Conservation (phyloP, 2,329 filamentous ascomycete species). For the Plectosphaerella cucumerina region DNA sequence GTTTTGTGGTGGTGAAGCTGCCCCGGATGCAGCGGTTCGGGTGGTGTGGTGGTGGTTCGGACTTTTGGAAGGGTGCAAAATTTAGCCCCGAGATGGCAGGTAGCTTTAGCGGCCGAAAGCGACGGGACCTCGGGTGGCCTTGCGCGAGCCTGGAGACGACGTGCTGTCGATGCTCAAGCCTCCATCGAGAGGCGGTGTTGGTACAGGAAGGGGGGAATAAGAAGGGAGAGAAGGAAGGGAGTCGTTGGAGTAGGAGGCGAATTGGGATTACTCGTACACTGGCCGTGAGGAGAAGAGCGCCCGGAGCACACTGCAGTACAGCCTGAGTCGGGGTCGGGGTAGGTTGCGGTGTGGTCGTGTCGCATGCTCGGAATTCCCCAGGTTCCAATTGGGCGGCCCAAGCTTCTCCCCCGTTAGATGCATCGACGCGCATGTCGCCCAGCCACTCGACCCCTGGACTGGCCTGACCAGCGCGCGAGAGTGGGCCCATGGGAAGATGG, state of each 20-base stretch:
- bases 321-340: too few species aligned
- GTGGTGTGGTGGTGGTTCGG: not conserved
- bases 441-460: not conserved
- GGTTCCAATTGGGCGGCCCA: not conserved
- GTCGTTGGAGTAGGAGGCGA: not conserved
- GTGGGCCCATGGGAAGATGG: too few species aligned
- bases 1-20: not conserved
- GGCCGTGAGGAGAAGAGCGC: conserved; percentile 3
- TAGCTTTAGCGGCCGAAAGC: not conserved
- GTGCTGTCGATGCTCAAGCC: not conserved
- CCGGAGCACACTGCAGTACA: too few species aligned
- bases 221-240: not conserved
- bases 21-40: not conserved
- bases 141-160: not conserved
- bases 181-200: not conserved
- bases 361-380: not conserved
- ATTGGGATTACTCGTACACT: not conserved
- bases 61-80: not conserved
- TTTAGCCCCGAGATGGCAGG: not conserved
- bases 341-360: not conserved
- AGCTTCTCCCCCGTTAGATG: not conserved
- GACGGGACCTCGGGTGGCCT: not conserved
- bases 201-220: not conserved
- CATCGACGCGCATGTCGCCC: not conserved
- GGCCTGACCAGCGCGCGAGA: too few species aligned